Evolutionary conservation across 1,284 basidiomycete genomes (phyloP).

Genomic region (Rhodotorula mucilaginosa): DNA sequence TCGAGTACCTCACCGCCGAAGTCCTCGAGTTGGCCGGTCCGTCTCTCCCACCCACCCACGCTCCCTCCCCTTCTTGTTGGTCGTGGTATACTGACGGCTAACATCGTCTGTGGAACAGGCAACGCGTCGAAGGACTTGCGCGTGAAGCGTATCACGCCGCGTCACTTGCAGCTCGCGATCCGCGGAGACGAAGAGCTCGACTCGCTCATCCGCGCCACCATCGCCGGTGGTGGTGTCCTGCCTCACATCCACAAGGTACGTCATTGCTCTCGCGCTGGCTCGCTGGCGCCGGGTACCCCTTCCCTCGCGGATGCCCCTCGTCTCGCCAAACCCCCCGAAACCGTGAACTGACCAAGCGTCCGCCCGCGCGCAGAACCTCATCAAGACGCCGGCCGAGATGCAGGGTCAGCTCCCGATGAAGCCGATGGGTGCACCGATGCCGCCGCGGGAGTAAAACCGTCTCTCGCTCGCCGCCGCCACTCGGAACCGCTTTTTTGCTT

Average conservation of each 20-base stretch:
- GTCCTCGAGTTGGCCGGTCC: constrained; percentile 82
- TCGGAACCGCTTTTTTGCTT: neutral
- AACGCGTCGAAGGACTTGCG: constrained; percentile 95
- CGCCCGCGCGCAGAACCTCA: constrained; percentile 19
- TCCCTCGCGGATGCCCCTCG: too few relatives aligned
- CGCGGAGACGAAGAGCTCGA: constrained; percentile 91
- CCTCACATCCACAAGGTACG: constrained; percentile 88
- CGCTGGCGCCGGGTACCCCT: too few relatives aligned
- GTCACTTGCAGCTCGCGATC: constrained; percentile 88
- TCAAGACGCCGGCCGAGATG: constrained; percentile 33
- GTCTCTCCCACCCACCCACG: constrained; percentile 43
- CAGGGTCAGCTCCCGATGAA: constrained; percentile 7
- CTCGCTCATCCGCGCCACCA: constrained; percentile 57
- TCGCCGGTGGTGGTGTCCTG: constrained; percentile 80
- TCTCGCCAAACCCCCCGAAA: neutral
- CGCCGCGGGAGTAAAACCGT: neutral
- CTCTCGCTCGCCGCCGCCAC: neutral
- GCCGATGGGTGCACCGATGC: constrained; percentile 9
- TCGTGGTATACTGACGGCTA: neutral
- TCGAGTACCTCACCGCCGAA: constrained; percentile 87
- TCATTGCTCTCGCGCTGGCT: too few relatives aligned
- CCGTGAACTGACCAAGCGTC: neutral
- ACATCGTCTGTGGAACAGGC: constrained; percentile 56
- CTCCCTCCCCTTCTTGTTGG: too few relatives aligned
- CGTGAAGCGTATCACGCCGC: constrained; percentile 94